Base-by-base conservation (phyloP, 176 grass and related monocot species). In the Oryza officinalis region DNA sequence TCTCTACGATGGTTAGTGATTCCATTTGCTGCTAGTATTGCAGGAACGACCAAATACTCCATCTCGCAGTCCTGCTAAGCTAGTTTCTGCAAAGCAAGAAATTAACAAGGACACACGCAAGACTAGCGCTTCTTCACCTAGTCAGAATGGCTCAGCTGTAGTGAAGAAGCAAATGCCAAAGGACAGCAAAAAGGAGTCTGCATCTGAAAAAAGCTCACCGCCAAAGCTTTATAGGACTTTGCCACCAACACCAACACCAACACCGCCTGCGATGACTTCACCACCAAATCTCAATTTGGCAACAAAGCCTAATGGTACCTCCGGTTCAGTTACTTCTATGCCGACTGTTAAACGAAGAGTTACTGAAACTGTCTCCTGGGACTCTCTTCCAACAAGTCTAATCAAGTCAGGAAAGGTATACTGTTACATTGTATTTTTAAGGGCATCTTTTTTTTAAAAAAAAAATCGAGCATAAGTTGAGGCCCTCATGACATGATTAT, bases 371-470 rank as follows among this genome's bases (percentile, higher is more conserved):
- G 77, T 96, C 37, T 89, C 97, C 38, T 99, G 97, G 97, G 89
- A 99, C 8, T 96, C 87, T 23, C 97, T 99, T 23, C 93, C 97
- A n/a, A 61, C 78, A 84, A 86, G 71, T 78, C 81, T 99, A 74
- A 91, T 89, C 44, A 96, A 94, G 85, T 78, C 88, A 33, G 97
- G 91, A 71, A 99, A 99, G 91, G 97, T 99, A 82, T 75, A 80
- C 70, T 70, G 18, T 61, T 27, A 23, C 18, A 43, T 81, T 27
- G 8, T 12, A 2, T 61, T 61, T 61, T 17, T 61, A 11, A 61
- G 57, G n/a, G 1, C 8, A 61, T 61, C 13, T 10, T 61, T n/a
- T 9, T 54, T 47, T 14, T n/a, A n/a, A 2, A 11, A 44, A 47
- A 47, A 17, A 57, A 22, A 18, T 4, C 2, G 50, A 28, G 6